A percentile compares a stretch with the other conserved stretches of the same genome.
Evolutionary conservation across 192 early-diverging fungal genomes (phyloP).

Genomic region (Coemansia asiatica): DNA sequence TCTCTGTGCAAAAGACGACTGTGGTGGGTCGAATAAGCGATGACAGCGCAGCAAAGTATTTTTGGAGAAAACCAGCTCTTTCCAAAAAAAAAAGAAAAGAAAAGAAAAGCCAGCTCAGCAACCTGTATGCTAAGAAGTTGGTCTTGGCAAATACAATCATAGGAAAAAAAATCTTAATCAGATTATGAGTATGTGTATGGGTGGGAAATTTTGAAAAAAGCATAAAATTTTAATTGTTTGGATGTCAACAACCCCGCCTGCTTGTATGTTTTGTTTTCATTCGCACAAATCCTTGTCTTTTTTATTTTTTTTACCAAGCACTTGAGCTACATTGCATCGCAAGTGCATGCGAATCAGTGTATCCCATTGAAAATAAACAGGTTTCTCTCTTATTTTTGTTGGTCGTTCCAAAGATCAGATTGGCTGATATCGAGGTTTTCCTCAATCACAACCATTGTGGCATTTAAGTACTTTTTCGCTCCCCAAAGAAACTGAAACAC

Average conservation of each 20-base stretch:
- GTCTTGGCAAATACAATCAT: neutral
- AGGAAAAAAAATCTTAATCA: neutral
- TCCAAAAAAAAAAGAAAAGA: too few species aligned
- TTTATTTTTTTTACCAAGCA: constrained; percentile 2
- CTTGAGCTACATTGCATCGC: constrained; percentile 4
- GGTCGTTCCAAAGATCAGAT: neutral
- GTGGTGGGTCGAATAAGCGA: constrained; percentile 5
- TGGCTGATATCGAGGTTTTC: neutral
- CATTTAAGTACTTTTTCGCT: too few species aligned
- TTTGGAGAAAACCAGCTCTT: neutral
- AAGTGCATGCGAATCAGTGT: neutral
- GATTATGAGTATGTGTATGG: too few species aligned
- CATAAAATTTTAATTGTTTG: neutral
- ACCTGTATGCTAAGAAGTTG: neutral
- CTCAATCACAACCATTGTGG: too few species aligned
- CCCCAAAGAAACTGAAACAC: too few species aligned
- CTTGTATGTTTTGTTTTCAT: neutral
- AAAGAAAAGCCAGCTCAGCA: neutral
- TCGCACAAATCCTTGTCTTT: constrained; percentile 3
- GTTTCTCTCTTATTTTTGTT: neutral
- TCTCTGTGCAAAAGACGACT: neutral
- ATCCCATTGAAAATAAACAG: neutral
- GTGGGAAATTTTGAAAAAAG: too few species aligned
- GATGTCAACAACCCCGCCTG: neutral
- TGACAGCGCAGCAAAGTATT: neutral